Base-by-base conservation (phyloP, 2,329 filamentous ascomycete species). In the Sporothrix mexicana region DNA sequence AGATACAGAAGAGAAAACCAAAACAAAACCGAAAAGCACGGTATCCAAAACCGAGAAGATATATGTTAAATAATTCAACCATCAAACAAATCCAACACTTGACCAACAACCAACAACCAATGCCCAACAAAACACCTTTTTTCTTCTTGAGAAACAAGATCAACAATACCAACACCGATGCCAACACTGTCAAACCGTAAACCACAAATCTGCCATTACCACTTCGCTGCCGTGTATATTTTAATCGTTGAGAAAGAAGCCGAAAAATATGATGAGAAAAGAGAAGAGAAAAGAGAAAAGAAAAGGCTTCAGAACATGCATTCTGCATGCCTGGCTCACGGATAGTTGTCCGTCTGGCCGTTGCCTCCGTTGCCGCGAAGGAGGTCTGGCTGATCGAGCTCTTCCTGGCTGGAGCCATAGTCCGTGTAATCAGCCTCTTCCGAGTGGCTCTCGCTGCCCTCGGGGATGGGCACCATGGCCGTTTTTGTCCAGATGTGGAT, bases 401-500 rank as follows among this genome's bases (percentile, higher is more conserved):
- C 75, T 75, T 86, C 85, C 77, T 86, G 84, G 8, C 79, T 79
- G 17, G 77, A 77, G 55, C 83, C 80, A 73, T 86, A 87, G 13
- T 83, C 82, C 13, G 81, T 83, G 55, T 78, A 79, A 6, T 77
- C 80, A 2, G 87, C 87, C 72, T 88, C 86, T 73, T 88, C 88
- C 15, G 86, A 84, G 78, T 87, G 86, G 6, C 82, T 80, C 80
- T 91, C 88, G 41, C 85, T 86, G 10, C 88, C 87, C 76, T 91
- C 89, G 2, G 91, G 90, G 75, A 93, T 92, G 47, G 90, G 88
- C 20, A 92, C 85, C 84, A 93, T 90, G 76, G 90, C 90, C 57
- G 85, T 86, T 77, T 88, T 88, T 23, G 88, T 90, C 87, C 88
- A 92, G 76, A 93, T 89, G 81, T 93, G 91, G 75, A 88, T 87